phyloP scores from a whole-genome alignment of 768 basidiomycete genomes.

The Amanita jacksonii region DNA sequence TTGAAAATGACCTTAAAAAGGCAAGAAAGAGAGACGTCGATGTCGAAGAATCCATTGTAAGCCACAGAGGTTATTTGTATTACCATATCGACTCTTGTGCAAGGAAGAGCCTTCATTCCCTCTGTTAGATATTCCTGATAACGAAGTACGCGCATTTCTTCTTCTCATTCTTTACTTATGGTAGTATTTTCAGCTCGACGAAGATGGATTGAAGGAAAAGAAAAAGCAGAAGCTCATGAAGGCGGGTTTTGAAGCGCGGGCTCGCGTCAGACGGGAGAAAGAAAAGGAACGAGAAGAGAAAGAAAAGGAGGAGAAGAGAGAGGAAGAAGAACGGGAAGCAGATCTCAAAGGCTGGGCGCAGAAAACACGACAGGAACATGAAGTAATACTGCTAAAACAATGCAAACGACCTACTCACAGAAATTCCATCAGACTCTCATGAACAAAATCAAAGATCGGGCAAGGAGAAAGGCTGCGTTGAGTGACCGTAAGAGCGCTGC shows the following conservation, averaged over 20 bases:
- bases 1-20: constrained; percentile 69
- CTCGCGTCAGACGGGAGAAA: constrained; percentile 77
- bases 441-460: constrained; percentile 76
- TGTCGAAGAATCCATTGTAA: constrained; percentile 52
- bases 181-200: constrained; percentile 50
- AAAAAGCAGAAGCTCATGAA: constrained; percentile 88
- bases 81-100: not conserved
- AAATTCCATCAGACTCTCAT: constrained; percentile 51
- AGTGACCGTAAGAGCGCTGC: constrained; percentile 91
- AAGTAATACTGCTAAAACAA: constrained; percentile 33
- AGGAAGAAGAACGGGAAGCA: constrained; percentile 66
- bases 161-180: not conserved
- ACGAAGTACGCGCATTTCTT: constrained; percentile 47
- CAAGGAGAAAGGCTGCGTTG: constrained; percentile 69
- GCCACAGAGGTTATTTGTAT: constrained; percentile 7
- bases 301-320: constrained; percentile 58
- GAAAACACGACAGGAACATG: constrained; percentile 69
- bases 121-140: constrained; percentile 85
- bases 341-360: constrained; percentile 69
- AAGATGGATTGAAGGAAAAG: constrained; percentile 91
- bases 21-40: constrained; percentile 76
- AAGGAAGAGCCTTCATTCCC: constrained; percentile 85
- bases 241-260: constrained; percentile 87
- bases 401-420: constrained; percentile 3
- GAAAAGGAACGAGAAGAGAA: constrained; percentile 74